Percentiles rank a stretch among this genome's conserved stretches.
Evolutionary conservation across 495 filamentous ascomycete species (phyloP).

Genomic region (Parathielavia appendiculata): DNA sequence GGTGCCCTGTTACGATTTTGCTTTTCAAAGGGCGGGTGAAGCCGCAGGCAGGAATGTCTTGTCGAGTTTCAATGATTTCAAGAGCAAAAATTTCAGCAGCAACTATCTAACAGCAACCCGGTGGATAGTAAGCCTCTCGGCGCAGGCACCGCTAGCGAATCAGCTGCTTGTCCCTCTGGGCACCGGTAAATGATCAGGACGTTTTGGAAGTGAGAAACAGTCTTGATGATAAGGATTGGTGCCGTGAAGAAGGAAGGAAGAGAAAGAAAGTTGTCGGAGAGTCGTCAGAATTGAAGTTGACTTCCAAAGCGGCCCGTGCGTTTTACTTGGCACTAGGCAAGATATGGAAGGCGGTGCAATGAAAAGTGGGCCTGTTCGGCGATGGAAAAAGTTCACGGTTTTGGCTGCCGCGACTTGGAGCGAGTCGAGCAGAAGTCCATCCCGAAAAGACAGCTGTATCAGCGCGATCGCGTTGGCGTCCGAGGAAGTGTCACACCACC

Average conservation of each 20-base stretch:
- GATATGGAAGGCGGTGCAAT: constrained; percentile 13
- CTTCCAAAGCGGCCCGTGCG: constrained; percentile 10
- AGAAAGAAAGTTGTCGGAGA: constrained; percentile 14
- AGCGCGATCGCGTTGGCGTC: constrained; percentile 2
- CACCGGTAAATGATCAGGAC: constrained; percentile 50
- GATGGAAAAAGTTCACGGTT: constrained; percentile 33
- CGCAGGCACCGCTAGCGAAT: constrained; percentile 52
- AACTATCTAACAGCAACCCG: constrained; percentile 52
- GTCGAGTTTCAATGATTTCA: not conserved
- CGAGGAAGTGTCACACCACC: constrained; percentile 14
- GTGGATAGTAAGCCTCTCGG: constrained; percentile 24
- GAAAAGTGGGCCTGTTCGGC: constrained; percentile 15
- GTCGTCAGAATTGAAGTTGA: constrained; percentile 8
- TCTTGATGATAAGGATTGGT: constrained; percentile 53
- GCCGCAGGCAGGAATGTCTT: not conserved
- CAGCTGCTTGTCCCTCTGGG: constrained; percentile 44
- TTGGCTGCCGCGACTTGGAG: constrained; percentile 8
- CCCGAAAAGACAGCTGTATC: constrained; percentile 5
- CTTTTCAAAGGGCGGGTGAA: no score
- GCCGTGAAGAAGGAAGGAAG: constrained; percentile 35
- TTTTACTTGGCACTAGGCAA: not conserved
- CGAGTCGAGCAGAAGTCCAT: not conserved
- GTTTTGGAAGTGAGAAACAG: constrained; percentile 35
- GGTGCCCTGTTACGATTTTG: no score
- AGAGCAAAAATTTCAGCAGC: constrained; percentile 38